Conservation (phyloP, 2,329 filamentous ascomycete species). For the Penicillium sp. region DNA sequence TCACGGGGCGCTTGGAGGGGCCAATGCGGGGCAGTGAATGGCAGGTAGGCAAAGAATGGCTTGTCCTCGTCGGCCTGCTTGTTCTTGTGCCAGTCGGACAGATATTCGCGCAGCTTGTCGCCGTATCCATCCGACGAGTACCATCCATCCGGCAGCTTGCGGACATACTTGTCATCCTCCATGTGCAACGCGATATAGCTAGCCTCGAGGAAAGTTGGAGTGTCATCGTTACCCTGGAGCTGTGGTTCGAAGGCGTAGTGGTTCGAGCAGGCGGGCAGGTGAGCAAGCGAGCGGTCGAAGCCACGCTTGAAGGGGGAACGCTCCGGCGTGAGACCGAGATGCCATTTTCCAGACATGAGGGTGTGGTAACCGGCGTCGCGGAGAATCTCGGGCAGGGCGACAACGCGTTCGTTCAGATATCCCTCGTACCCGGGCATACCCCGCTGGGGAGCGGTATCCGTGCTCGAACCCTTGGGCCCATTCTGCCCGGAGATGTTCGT, state of each 20-base stretch:
- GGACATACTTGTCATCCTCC: conserved; percentile 51
- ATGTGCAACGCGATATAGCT: conserved; percentile 52
- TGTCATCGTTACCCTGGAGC: conserved; percentile 46
- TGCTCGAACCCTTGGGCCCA: conserved; percentile 56
- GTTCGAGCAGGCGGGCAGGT: conserved; percentile 65
- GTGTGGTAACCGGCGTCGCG: conserved; percentile 65
- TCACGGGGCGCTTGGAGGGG: conserved; percentile 64
- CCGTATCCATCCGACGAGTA: conserved; percentile 61
- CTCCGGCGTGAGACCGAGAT: conserved; percentile 64
- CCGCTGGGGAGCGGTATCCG: conserved; percentile 59
- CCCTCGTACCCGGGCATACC: conserved; percentile 68
- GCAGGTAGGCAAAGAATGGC: conserved; percentile 65
- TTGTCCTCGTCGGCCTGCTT: conserved; percentile 31
- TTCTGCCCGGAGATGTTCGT: conserved; percentile 60
- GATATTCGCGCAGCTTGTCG: conserved; percentile 58
- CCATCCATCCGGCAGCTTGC: conserved; percentile 56
- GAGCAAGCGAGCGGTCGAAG: conserved; percentile 64
- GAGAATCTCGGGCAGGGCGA: conserved; percentile 62
- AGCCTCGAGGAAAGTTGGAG: conserved; percentile 47
- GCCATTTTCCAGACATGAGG: conserved; percentile 68
- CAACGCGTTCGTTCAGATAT: conserved; percentile 66
- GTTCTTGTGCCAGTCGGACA: conserved; percentile 53
- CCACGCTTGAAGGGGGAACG: conserved; percentile 61
- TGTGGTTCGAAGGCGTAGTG: conserved; percentile 61
- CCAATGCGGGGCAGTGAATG: conserved; percentile 69